Percentiles rank a stretch among this genome's conserved stretches.
phyloP scores from a whole-genome alignment of 1,284 basidiomycete species.

The Ceratobasidium sp. region DNA sequence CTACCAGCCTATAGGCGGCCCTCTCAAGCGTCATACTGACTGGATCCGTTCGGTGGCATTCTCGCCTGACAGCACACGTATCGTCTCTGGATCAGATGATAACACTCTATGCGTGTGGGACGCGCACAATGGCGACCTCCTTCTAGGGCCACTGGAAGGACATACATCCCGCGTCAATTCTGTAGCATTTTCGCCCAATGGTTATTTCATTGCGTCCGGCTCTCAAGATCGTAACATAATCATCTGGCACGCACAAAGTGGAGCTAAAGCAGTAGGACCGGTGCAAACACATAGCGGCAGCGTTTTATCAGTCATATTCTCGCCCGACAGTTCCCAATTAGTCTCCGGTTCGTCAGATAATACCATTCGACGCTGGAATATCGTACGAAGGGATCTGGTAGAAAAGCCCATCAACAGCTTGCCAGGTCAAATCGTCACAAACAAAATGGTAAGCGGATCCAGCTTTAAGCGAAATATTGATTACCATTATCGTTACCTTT shows the following conservation, averaged over 20 bases:
- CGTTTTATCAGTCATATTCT: background rate
- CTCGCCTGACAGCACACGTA: background rate
- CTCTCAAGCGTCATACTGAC: background rate
- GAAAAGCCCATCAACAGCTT: background rate
- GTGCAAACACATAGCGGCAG: background rate
- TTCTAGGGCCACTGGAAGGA: background rate
- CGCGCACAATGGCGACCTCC: background rate
- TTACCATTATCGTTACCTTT: background rate
- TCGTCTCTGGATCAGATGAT: background rate
- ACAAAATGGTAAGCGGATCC: background rate
- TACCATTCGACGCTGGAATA: background rate
- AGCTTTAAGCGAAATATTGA: too few species aligned
- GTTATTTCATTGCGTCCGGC: background rate
- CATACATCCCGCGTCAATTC: background rate
- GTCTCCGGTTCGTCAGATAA: background rate
- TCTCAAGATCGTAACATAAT: background rate
- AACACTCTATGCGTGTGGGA: background rate
- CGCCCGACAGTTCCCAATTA: background rate
- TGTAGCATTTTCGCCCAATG: slow-evolving; percentile 7
- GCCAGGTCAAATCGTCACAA: background rate
- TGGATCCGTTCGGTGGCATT: background rate
- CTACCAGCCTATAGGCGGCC: background rate
- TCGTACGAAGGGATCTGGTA: background rate
- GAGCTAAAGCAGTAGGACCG: background rate
- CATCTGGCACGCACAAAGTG: background rate